phyloP scores from a whole-genome alignment of 2,329 filamentous ascomycete genomes.

The Rhynchosporium graminicola region DNA sequence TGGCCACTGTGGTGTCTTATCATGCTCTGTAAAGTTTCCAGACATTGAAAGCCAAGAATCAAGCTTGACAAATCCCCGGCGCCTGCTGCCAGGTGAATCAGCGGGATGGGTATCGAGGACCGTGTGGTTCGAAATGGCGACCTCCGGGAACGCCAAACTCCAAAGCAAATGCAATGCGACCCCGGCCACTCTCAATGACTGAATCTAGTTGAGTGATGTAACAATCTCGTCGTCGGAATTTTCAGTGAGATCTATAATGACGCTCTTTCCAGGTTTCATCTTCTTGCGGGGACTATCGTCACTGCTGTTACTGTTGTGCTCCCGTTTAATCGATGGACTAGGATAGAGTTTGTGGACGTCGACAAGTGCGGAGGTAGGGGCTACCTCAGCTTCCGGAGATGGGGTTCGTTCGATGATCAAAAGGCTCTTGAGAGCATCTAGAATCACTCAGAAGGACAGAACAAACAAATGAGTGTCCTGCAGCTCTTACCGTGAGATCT shows the following conservation, averaged over 20 bases:
- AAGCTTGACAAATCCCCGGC: too few relatives aligned
- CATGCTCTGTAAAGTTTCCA: too few relatives aligned
- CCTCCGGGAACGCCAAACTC: too few relatives aligned
- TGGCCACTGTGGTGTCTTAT: too few relatives aligned
- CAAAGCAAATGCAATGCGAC: too few relatives aligned
- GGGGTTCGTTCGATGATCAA: slow-evolving; percentile 14
- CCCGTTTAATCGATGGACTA: not conserved
- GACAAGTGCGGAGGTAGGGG: not conserved
- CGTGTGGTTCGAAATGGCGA: too few relatives aligned
- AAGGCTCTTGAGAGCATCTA: slow-evolving; percentile 15
- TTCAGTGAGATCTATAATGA: not conserved
- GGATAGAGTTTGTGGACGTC: too few relatives aligned
- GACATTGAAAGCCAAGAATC: too few relatives aligned
- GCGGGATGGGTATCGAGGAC: too few relatives aligned
- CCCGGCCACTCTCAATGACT: too few relatives aligned
- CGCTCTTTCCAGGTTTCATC: not conserved
- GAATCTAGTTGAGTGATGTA: not conserved
- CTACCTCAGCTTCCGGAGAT: slow-evolving; percentile 3
- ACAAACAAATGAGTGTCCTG: too few relatives aligned
- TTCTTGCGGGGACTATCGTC: not conserved
- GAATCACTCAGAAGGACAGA: not conserved
- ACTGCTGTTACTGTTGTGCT: not conserved
- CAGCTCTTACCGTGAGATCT: slow-evolving; percentile 27
- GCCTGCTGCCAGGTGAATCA: too few relatives aligned
- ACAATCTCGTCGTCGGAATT: not conserved